phyloP scores from a whole-genome alignment of 2,329 filamentous ascomycete species.

The Colletotrichum sp. region DNA sequence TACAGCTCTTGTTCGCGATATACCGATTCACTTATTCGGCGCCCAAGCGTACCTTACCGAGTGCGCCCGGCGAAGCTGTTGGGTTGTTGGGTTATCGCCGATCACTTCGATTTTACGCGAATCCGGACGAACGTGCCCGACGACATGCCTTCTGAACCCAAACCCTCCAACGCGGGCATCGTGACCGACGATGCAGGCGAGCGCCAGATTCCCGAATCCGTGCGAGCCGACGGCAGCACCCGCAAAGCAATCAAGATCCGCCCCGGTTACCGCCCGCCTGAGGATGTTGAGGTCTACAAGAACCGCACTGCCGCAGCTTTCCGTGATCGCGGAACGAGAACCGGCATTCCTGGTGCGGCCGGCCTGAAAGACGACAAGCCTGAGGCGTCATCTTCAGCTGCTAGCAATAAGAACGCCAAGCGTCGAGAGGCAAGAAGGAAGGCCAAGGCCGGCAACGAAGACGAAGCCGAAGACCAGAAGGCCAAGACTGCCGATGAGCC shows the following conservation, averaged over 20 bases:
- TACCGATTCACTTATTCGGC: neutral
- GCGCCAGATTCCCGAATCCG: conserved; percentile 87
- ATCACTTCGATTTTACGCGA: neutral
- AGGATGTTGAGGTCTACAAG: conserved; percentile 96
- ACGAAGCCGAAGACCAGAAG: conserved; percentile 51
- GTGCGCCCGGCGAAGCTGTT: neutral
- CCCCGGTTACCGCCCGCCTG: conserved; percentile 90
- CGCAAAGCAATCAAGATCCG: conserved; percentile 93
- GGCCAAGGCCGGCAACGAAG: conserved; percentile 61
- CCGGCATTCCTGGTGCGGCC: conserved; percentile 74
- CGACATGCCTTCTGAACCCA: conserved; percentile 40
- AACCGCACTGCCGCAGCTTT: conserved; percentile 87
- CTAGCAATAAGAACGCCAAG: conserved; percentile 88
- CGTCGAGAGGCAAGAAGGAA: conserved; percentile 61
- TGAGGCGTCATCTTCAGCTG: conserved; percentile 48
- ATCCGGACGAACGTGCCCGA: neutral
- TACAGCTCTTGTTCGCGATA: neutral
- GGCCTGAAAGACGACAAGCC: conserved; percentile 55
- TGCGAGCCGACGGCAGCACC: conserved; percentile 86
- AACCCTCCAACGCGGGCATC: conserved; percentile 71
- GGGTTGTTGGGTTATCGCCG: neutral
- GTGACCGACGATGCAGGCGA: conserved; percentile 78
- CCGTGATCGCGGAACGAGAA: conserved; percentile 73
- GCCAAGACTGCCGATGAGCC: conserved; percentile 29
- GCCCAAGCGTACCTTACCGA: neutral